Evolutionary conservation across 768 basidiomycete genomes (phyloP).

Genomic region (Hydnomerulius pinastri): DNA sequence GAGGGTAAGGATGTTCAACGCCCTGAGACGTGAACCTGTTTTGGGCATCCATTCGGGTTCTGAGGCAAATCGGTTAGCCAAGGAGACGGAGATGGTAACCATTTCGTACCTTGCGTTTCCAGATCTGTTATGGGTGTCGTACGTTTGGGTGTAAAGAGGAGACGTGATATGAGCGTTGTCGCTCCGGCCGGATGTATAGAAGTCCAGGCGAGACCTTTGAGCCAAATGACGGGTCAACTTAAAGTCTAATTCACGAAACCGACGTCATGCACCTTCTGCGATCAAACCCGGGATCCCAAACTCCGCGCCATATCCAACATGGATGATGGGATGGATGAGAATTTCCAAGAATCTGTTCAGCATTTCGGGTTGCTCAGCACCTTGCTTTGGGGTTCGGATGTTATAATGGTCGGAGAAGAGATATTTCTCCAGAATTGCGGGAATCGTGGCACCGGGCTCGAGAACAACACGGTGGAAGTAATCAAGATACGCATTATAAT

Average conservation of each 20-base stretch:
- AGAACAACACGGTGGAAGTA: slow-evolving; percentile 34
- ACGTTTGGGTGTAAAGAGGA: slow-evolving; percentile 26
- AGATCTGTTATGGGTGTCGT: slow-evolving; percentile 21
- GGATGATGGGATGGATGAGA: slow-evolving; percentile 67
- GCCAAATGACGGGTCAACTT: slow-evolving; percentile 1
- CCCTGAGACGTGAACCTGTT: slow-evolving; percentile 36
- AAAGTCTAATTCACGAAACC: not conserved
- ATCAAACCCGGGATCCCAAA: slow-evolving; percentile 63
- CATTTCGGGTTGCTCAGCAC: slow-evolving; percentile 52
- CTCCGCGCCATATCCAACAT: slow-evolving; percentile 63
- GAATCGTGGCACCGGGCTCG: slow-evolving; percentile 29
- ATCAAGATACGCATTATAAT: slow-evolving; percentile 35
- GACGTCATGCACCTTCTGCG: slow-evolving; percentile 56
- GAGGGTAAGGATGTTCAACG: slow-evolving; percentile 54
- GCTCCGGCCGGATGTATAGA: slow-evolving; percentile 48
- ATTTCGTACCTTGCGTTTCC: slow-evolving; percentile 19
- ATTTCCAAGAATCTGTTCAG: slow-evolving; percentile 59
- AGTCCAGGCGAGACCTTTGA: slow-evolving; percentile 59
- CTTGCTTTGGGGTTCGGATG: slow-evolving; percentile 29
- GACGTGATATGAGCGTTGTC: slow-evolving; percentile 36
- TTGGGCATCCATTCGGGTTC: slow-evolving; percentile 29
- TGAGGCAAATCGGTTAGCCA: slow-evolving; percentile 1
- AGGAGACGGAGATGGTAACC: not conserved
- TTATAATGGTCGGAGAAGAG: slow-evolving; percentile 58
- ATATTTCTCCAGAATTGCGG: slow-evolving; percentile 56